Evolutionary conservation across 768 basidiomycete species (phyloP).

Genomic region (Tremella fuciformis): DNA sequence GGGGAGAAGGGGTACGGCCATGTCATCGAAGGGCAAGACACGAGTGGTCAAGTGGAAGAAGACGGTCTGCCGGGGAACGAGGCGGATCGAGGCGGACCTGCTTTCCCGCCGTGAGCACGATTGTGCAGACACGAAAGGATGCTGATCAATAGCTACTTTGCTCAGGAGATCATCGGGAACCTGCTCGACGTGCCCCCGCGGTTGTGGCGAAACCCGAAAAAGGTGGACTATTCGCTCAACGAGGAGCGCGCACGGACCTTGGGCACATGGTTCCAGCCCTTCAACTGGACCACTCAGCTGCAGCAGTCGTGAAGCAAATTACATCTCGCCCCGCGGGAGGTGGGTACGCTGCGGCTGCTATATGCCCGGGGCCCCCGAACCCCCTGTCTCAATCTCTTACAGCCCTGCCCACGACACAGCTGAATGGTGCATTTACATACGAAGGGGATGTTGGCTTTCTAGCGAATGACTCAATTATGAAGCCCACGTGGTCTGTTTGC

Average conservation of each 20-base stretch:
- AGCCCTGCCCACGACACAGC: too few relatives aligned
- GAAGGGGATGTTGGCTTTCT: too few relatives aligned
- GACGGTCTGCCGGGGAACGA: conserved; percentile 69
- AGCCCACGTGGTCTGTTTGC: too few relatives aligned
- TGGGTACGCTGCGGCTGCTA: too few relatives aligned
- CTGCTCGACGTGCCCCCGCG: conserved; percentile 81
- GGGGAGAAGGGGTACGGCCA: conserved; percentile 98
- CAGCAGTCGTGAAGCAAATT: conserved; percentile 3
- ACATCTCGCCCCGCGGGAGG: too few relatives aligned
- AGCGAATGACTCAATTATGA: too few relatives aligned
- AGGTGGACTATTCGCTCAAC: conserved; percentile 68
- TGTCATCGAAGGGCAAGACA: conserved; percentile 82
- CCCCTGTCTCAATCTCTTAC: too few relatives aligned
- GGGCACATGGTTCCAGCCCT: conserved; percentile 65
- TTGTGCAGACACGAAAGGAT: background rate
- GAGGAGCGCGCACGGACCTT: conserved; percentile 67
- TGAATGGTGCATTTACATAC: too few relatives aligned
- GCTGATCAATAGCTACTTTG: conserved; percentile 73
- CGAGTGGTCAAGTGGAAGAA: conserved; percentile 57
- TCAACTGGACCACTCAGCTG: conserved; percentile 55
- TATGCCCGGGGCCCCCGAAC: too few relatives aligned
- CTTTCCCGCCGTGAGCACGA: conserved; percentile 71
- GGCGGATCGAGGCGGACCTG: conserved; percentile 84
- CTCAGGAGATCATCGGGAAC: conserved; percentile 90
- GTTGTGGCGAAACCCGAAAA: conserved; percentile 75